Evolutionary conservation across 164 flowering plant genomes (phyloP), one percentile per base, ranked within the genome.

Genomic region (Chloranthus sessilifolius): DNA sequence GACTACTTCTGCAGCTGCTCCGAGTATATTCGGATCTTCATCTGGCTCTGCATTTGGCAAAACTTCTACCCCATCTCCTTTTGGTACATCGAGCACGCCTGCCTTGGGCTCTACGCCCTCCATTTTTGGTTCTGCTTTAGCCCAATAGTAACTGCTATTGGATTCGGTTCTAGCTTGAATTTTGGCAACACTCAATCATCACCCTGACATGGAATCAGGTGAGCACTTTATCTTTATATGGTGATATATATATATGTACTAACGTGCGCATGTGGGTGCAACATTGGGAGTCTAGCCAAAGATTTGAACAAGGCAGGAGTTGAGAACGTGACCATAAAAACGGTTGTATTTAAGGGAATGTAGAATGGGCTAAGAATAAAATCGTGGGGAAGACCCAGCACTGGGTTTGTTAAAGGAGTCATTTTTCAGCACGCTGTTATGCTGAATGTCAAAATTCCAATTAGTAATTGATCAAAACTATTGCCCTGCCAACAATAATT

Each of bases 241-340:
- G n/a, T n/a, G n/a, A n/a, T n/a, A n/a, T n/a, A n/a, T n/a, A n/a
- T 12, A 21, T 27, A 2, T 4, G 10, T 24, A 50, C 6, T 43
- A 14, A 23, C 50, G 6, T 35, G 36, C 5, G 30, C 7, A 3
- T n/a, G n/a, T n/a, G n/a, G n/a, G n/a, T 39, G 57, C 75, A 80
- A 88, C 63, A 77, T 79, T 37, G 89, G 95, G 6, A 85, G 95
- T 46, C 68, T 85, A 0, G 95, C 73, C 0, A 71, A 69, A 64
- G 60, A 56, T 1, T 0, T 19, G 10, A 26, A 72, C 1, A 89
- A 85, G 50, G 49, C 49, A 19, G 89, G 89, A 0, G 95, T 85
- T 4, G 61, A 70, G 29, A 77, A 77, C 37, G 79, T 85, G 61
- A 82, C 89, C 20, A 77, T 82, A 0, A 74, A 47, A 38, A 61